phyloP scores from a whole-genome alignment of 2,329 filamentous ascomycete species.

The Scytalidium lignicola region DNA sequence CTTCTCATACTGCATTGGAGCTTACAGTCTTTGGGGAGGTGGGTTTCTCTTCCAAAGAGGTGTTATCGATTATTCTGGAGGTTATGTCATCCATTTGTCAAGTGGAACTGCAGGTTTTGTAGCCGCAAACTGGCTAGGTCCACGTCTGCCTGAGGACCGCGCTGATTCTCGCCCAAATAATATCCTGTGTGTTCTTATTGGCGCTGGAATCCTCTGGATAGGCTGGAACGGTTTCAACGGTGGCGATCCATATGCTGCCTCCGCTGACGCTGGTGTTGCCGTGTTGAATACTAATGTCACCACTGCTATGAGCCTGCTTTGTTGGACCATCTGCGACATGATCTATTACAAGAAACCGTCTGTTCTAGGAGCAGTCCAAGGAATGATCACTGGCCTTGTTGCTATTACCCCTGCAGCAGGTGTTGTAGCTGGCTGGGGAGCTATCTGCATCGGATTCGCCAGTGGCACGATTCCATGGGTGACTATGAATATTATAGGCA shows the following conservation, averaged over 20 bases:
- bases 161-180: constrained; percentile 43
- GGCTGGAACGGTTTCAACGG: constrained; percentile 51
- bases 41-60: constrained; percentile 40
- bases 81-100: constrained; percentile 48
- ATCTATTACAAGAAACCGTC: constrained; percentile 44
- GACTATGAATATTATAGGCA: constrained; percentile 42
- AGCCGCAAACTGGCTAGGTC: constrained; percentile 42
- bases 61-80: constrained; percentile 46
- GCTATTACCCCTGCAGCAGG: constrained; percentile 47
- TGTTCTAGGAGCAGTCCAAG: constrained; percentile 44
- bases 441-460: constrained; percentile 40
- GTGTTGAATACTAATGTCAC: constrained; percentile 47
- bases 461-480: constrained; percentile 42
- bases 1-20: constrained; percentile 38
- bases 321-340: constrained; percentile 40
- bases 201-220: constrained; percentile 45
- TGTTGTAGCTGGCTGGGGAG: constrained; percentile 45
- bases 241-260: constrained; percentile 46
- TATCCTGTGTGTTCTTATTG: constrained; percentile 37
- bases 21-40: constrained; percentile 41
- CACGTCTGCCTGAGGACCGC: constrained; percentile 38
- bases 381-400: constrained; percentile 48
- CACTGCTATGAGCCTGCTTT: constrained; percentile 41
- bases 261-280: constrained; percentile 43
- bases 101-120: constrained; percentile 46